phyloP scores from a whole-genome alignment of 2,329 filamentous ascomycete species.

The Fusarium longipes region DNA sequence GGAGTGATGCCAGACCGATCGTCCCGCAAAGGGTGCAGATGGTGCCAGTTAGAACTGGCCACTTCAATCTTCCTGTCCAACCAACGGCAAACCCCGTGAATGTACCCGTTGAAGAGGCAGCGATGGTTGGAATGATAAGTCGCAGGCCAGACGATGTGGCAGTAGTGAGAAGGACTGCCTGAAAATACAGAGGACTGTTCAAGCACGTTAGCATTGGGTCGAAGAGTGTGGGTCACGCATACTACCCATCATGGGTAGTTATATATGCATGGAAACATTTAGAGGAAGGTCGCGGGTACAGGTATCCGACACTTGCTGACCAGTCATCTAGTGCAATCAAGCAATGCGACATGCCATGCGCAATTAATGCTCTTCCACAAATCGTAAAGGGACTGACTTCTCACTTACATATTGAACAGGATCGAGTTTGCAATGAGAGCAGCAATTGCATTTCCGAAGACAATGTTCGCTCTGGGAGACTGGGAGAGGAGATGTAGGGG shows the following conservation, averaged over 20 bases:
- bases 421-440: slow-evolving; percentile 66
- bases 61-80: slow-evolving; percentile 68
- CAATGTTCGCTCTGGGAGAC: slow-evolving; percentile 66
- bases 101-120: slow-evolving; percentile 65
- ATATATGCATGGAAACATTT: background rate
- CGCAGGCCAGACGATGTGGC: slow-evolving; percentile 79
- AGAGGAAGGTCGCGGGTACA: background rate
- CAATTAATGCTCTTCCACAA: background rate
- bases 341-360: background rate
- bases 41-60: slow-evolving; percentile 65
- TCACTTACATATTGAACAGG: slow-evolving; percentile 66
- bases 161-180: slow-evolving; percentile 75
- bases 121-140: slow-evolving; percentile 72
- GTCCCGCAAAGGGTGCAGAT: slow-evolving; percentile 62
- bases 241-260: background rate
- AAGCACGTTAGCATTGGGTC: background rate
- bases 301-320: background rate
- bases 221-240: background rate
- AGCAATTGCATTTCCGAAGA: slow-evolving; percentile 65
- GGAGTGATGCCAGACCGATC: slow-evolving; percentile 61
- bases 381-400: background rate
- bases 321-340: background rate
- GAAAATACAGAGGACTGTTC: slow-evolving; percentile 76
- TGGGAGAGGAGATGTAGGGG: slow-evolving; percentile 64
- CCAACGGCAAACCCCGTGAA: slow-evolving; percentile 72